phyloP scores from a whole-genome alignment of 1,284 basidiomycete species.

The Ustanciosporium gigantosporum region DNA sequence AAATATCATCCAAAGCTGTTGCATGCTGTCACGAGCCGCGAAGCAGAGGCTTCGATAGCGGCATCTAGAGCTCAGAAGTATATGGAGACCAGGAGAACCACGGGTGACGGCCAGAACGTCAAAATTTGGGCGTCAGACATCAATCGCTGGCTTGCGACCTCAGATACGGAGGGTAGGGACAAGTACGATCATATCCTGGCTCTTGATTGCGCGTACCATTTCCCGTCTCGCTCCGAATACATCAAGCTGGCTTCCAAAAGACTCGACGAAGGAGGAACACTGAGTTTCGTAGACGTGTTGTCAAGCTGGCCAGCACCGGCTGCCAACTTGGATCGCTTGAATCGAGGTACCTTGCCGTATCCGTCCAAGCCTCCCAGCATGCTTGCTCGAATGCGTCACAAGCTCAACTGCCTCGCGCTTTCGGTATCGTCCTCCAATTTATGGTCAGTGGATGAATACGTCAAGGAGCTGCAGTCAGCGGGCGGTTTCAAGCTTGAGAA shows the following conservation, averaged over 20 bases:
- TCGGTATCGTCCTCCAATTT: slow-evolving; percentile 34
- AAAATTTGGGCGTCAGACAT: slow-evolving; percentile 45
- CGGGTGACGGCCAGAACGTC: background rate
- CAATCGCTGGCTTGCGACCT: slow-evolving; percentile 21
- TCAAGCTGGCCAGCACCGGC: slow-evolving; percentile 44
- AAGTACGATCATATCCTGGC: slow-evolving; percentile 54
- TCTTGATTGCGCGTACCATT: slow-evolving; percentile 60
- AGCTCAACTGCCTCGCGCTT: slow-evolving; percentile 19
- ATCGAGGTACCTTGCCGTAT: slow-evolving; percentile 5
- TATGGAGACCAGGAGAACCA: background rate
- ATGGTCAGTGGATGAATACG: slow-evolving; percentile 37
- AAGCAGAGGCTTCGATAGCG: slow-evolving; percentile 35
- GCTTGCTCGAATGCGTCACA: slow-evolving; percentile 9
- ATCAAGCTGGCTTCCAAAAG: slow-evolving; percentile 27
- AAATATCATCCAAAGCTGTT: slow-evolving; percentile 24
- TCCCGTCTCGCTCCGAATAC: slow-evolving; percentile 39
- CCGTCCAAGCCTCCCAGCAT: slow-evolving; percentile 22
- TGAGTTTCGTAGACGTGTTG: slow-evolving; percentile 52
- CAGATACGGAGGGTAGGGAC: background rate
- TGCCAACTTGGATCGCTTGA: background rate
- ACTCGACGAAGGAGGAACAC: slow-evolving; percentile 39
- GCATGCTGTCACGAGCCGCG: slow-evolving; percentile 53
- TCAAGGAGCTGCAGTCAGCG: slow-evolving; percentile 9
- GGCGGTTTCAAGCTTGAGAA: slow-evolving; percentile 17
- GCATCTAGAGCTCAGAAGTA: slow-evolving; percentile 6